phyloP scores from a whole-genome alignment of 805 yeast genomes.

The Yarrowia deformans region DNA sequence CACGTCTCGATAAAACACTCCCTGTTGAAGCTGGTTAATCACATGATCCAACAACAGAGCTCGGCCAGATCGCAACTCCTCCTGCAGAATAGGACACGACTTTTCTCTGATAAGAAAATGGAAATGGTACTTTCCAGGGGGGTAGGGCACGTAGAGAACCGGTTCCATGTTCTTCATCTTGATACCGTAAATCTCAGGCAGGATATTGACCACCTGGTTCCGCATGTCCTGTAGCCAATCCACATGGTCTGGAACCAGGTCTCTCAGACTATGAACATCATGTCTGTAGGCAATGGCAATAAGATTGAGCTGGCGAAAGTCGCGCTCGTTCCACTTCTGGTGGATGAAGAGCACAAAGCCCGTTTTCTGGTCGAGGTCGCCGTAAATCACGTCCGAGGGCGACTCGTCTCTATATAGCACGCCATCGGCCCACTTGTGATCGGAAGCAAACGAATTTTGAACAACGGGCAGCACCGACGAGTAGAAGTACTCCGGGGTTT shows the following conservation, averaged over 20 bases:
- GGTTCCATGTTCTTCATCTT: conserved; percentile 22
- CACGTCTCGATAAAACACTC: conserved; percentile 12
- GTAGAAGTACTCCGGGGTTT: conserved; percentile 34
- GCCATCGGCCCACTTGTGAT: conserved; percentile 32
- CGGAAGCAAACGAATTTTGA: conserved; percentile 7
- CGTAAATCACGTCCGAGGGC: conserved; percentile 36
- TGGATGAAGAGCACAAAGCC: conserved; percentile 35
- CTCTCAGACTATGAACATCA: conserved; percentile 21
- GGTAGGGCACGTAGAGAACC: conserved; percentile 24
- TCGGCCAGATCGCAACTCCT: conserved; percentile 13
- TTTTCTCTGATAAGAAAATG: conserved; percentile 23
- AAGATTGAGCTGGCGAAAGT: conserved; percentile 11
- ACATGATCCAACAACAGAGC: conserved; percentile 32
- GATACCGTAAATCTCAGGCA: conserved; percentile 37
- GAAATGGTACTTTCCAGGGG: conserved; percentile 34
- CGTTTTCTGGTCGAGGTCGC: conserved; percentile 36
- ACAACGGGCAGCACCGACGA: conserved; percentile 17
- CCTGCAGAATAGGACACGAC: conserved; percentile 2
- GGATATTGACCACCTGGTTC: conserved; percentile 30
- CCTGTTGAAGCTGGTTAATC: conserved; percentile 37
- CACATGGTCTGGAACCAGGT: conserved; percentile 28
- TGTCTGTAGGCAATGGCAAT: conserved; percentile 38
- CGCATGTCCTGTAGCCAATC: conserved; percentile 33
- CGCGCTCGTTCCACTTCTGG: conserved; percentile 31
- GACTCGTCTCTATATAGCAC: conserved; percentile 36